phyloP scores from a whole-genome alignment of 305 asterid species.

The Lippia alba region DNA sequence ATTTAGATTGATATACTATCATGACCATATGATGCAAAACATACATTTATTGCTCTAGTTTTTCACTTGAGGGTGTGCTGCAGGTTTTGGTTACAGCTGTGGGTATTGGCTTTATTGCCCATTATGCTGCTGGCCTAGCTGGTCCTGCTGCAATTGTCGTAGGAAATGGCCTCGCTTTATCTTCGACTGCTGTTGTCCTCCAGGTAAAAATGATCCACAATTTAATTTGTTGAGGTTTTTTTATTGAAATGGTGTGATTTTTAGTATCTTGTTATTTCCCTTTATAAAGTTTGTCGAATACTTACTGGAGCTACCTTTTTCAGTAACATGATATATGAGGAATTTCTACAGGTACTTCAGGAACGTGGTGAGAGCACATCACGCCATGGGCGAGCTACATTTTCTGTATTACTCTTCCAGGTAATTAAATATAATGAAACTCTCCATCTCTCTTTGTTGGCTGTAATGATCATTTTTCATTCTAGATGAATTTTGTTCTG shows the following conservation, averaged over 20 bases:
- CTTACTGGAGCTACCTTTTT: slow-evolving; percentile 10
- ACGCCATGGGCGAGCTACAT: slow-evolving; percentile 98
- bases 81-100: slow-evolving; percentile 96
- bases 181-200: slow-evolving; percentile 99
- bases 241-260: slow-evolving; percentile 4
- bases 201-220: slow-evolving; percentile 60
- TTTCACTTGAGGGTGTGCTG: slow-evolving; percentile 39
- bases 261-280: slow-evolving; percentile 3
- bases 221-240: slow-evolving; percentile 18
- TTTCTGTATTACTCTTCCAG: slow-evolving; percentile 98
- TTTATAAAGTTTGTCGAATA: slow-evolving; percentile 7
- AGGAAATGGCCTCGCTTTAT: slow-evolving; percentile 98
- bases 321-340: slow-evolving; percentile 39
- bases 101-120: slow-evolving; percentile 75
- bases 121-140: slow-evolving; percentile 75
- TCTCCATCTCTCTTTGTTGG: slow-evolving; percentile 1
- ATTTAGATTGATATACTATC: neutral
- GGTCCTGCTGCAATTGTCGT: slow-evolving; percentile 99
- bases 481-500: slow-evolving; percentile 25
- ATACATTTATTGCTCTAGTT: slow-evolving; percentile 16
- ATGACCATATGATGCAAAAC: slow-evolving; percentile 21
- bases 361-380: slow-evolving; percentile 99
- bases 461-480: slow-evolving; percentile 26
- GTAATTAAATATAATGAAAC: slow-evolving; percentile 44
- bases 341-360: slow-evolving; percentile 83